Conservation (phyloP, 2,329 filamentous ascomycete species). For the Zalaria sp. region DNA sequence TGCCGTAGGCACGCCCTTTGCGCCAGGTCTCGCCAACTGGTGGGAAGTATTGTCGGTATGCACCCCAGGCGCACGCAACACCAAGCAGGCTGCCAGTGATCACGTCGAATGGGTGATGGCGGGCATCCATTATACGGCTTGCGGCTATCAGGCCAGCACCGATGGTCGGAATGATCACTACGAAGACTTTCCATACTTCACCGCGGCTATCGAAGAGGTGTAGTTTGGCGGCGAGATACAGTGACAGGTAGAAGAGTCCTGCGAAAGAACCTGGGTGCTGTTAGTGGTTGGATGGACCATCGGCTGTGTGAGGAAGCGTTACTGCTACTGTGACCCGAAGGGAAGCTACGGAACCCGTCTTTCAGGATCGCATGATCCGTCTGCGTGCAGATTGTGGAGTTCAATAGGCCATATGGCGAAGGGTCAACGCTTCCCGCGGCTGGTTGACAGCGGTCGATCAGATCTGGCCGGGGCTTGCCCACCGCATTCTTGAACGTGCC, state of each 20-base stretch:
- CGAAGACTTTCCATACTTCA: constrained; percentile 44
- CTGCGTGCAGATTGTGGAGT: constrained; percentile 37
- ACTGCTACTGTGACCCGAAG: constrained; percentile 44
- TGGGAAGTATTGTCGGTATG: constrained; percentile 47
- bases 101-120: constrained; percentile 48
- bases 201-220: constrained; percentile 46
- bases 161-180: constrained; percentile 39
- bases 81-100: constrained; percentile 41
- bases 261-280: constrained; percentile 36
- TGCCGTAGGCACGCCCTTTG: constrained; percentile 45
- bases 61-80: constrained; percentile 34
- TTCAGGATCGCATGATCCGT: constrained; percentile 36
- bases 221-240: constrained; percentile 45
- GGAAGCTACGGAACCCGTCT: constrained; percentile 46
- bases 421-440: constrained; percentile 20
- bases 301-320: constrained; percentile 8
- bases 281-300: constrained; percentile 8
- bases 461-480: constrained; percentile 44
- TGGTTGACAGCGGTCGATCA: constrained; percentile 41
- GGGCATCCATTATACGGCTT: constrained; percentile 46
- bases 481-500: constrained; percentile 43
- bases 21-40: constrained; percentile 39
- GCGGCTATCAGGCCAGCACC: constrained; percentile 41
- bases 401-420: constrained; percentile 26
- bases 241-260: constrained; percentile 44